These are phyloP conservation scores for Prunus davidiana DNA, from an alignment of 306 rosid species.

Conservation along the genomic window DNA sequence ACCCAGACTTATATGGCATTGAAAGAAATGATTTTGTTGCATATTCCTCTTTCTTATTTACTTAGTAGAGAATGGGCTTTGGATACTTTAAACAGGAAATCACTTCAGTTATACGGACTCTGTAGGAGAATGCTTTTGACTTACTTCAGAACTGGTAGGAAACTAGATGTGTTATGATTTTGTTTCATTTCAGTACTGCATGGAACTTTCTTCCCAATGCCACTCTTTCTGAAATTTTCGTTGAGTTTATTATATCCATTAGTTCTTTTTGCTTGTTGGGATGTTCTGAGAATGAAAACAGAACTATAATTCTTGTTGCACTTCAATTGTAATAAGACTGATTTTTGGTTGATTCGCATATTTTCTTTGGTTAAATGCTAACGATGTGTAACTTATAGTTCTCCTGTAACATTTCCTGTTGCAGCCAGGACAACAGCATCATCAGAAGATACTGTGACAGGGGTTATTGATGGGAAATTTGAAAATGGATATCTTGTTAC, in stretches of 20 bases:
- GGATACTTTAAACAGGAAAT: not conserved
- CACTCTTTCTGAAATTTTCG: not conserved
- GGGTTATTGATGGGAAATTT: constrained; percentile 90
- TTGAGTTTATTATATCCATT: not conserved
- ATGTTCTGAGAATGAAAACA: no score
- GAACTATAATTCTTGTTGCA: no score
- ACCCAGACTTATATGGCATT: no score
- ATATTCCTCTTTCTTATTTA: not conserved
- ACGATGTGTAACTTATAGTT: not conserved
- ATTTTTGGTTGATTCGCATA: no score
- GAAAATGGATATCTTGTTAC: constrained; percentile 92
- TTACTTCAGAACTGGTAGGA: not conserved
- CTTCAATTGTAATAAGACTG: no score
- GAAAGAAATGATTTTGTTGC: no score
- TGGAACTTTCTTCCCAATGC: not conserved
- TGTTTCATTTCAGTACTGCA: no score
- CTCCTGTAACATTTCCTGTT: constrained; percentile 6
- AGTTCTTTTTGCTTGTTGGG: not conserved
- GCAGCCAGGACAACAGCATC: constrained; percentile 37
- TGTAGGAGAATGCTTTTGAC: no score
- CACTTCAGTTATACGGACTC: no score
- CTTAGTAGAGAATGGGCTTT: not conserved
- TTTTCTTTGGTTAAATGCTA: no score
- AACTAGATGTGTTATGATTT: not conserved
- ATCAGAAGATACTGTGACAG: constrained; percentile 42